These are phyloP conservation scores for Cryphonectria nitschkei DNA, from an alignment of 2,329 filamentous ascomycete species.

Conservation along the genomic window DNA sequence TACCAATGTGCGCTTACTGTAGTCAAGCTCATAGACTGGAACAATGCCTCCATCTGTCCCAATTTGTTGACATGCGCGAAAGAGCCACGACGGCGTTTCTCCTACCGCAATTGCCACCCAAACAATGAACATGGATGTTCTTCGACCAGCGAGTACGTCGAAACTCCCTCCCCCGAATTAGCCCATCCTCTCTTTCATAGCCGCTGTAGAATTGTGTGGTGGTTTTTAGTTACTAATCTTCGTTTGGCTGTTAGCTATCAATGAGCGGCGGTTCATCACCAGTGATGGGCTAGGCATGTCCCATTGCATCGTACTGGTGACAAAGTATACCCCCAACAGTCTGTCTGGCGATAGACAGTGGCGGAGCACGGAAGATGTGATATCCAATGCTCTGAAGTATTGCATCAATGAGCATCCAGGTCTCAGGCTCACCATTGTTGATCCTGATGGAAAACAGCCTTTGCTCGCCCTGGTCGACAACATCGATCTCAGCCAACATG, in stretches of 20 bases:
- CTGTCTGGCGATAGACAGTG: background rate
- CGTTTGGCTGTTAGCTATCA: background rate
- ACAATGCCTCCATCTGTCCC: background rate
- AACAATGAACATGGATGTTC: background rate
- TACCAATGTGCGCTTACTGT: too few species aligned
- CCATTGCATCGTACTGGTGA: background rate
- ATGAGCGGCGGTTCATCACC: background rate
- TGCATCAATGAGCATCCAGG: background rate
- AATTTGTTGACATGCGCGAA: background rate
- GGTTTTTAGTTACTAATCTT: background rate
- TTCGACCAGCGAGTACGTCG: background rate
- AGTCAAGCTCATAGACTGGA: too few species aligned
- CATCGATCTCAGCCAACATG: constrained; percentile 2
- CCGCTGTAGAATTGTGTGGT: background rate
- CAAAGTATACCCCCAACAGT: background rate
- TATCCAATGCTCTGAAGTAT: background rate
- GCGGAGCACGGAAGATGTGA: background rate
- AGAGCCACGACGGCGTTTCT: too few species aligned
- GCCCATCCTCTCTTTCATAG: background rate
- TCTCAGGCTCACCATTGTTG: background rate
- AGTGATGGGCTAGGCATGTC: background rate
- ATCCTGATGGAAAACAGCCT: background rate
- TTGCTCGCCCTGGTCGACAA: background rate
- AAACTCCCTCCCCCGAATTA: background rate
- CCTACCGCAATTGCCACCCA: background rate